phyloP scores from a whole-genome alignment of 225 moss, liverwort and hornwort species.

The Bryum argenteum region DNA sequence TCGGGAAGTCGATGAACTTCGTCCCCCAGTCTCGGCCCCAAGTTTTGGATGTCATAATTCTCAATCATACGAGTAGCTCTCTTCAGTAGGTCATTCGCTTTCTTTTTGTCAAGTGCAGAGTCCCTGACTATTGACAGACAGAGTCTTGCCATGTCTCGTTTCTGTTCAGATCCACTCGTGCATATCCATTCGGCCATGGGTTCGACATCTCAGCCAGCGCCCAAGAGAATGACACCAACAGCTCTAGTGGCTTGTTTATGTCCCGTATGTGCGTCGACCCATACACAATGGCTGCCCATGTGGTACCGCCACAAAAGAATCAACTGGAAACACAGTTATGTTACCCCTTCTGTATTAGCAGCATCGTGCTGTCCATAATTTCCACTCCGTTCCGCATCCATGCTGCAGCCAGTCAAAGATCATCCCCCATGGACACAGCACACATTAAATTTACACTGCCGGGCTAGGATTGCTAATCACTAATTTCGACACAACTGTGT shows the following conservation, averaged over 20 bases:
- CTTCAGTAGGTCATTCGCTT: constrained; percentile 37
- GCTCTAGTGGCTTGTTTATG: constrained; percentile 38
- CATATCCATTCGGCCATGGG: constrained; percentile 37
- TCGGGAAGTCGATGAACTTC: constrained; percentile 22
- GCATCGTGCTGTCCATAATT: constrained; percentile 45
- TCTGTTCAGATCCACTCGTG: constrained; percentile 35
- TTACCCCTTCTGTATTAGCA: constrained; percentile 43
- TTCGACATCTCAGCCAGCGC: constrained; percentile 46
- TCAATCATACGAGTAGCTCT: constrained; percentile 36
- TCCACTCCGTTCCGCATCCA: constrained; percentile 52
- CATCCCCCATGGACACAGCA: constrained; percentile 12
- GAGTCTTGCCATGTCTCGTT: constrained; percentile 19
- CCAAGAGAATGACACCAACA: constrained; percentile 35
- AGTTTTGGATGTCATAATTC: constrained; percentile 43
- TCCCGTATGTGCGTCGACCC: constrained; percentile 35
- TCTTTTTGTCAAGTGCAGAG: constrained; percentile 40
- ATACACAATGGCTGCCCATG: constrained; percentile 36
- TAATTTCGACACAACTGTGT: not conserved
- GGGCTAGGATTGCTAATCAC: not conserved
- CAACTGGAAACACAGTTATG: constrained; percentile 44
- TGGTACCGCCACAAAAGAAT: constrained; percentile 48
- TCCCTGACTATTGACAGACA: constrained; percentile 21
- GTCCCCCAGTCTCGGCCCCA: constrained; percentile 1
- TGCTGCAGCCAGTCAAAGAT: constrained; percentile 34
- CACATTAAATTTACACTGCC: constrained; percentile 7